These are phyloP conservation scores for Suillus alpinus DNA, from an alignment of 768 basidiomycete genomes.

Conservation along the genomic window DNA sequence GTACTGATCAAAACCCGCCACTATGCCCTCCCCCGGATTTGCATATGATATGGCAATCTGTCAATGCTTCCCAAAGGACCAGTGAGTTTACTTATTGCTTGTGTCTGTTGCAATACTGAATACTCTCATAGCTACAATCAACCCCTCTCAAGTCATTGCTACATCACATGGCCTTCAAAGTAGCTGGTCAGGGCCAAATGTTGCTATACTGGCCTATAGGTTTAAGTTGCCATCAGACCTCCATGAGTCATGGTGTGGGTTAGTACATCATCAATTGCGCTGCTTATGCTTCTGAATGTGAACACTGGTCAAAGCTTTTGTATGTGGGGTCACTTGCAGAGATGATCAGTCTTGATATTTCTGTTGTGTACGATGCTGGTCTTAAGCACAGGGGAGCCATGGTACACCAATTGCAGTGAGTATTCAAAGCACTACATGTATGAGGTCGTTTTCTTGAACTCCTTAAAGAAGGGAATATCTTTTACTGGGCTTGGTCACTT, in stretches of 20 bases:
- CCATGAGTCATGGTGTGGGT: neutral
- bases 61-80: neutral
- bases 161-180: neutral
- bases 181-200: neutral
- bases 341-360: constrained; percentile 1
- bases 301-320: neutral
- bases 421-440: neutral
- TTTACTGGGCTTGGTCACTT: constrained; percentile 6
- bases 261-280: neutral
- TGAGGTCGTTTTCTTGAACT: neutral
- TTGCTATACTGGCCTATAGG: neutral
- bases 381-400: neutral
- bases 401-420: constrained; percentile 5
- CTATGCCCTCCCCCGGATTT: neutral
- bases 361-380: constrained; percentile 4
- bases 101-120: no score
- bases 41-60: neutral
- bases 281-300: neutral
- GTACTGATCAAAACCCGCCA: no score
- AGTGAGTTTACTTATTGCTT: neutral
- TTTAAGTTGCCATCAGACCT: neutral
- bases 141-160: neutral
- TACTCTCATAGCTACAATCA: neutral
- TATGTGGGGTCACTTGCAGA: neutral
- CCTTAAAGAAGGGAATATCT: neutral